These are phyloP conservation scores for Cardiospermum halicacabum DNA, from an alignment of 345 rosid species.

Conservation along the genomic window DNA sequence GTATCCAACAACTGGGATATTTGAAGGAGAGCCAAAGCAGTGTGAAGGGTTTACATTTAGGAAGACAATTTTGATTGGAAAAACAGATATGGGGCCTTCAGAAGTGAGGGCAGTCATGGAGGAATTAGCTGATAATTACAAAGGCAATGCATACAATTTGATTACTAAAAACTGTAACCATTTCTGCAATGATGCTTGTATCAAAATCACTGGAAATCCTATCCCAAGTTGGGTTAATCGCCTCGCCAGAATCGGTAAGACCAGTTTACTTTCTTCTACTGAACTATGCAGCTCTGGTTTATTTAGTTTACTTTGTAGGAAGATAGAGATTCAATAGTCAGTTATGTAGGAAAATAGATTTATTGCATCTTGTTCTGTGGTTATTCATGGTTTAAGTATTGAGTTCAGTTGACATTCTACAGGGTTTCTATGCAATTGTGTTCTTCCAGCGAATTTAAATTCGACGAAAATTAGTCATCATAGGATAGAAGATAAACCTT, in stretches of 20 bases:
- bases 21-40: constrained; percentile 86
- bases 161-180: constrained; percentile 97
- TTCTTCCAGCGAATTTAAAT: constrained; percentile 76
- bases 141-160: constrained; percentile 82
- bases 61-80: constrained; percentile 80
- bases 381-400: neutral
- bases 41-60: constrained; percentile 89
- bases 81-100: constrained; percentile 59
- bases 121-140: constrained; percentile 62
- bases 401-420: constrained; percentile 1
- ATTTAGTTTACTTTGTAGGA: neutral
- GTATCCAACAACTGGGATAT: constrained; percentile 85
- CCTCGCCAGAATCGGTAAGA: constrained; percentile 86
- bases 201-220: constrained; percentile 70
- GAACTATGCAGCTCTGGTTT: neutral
- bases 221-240: constrained; percentile 97
- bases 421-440: constrained; percentile 90
- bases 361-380: neutral
- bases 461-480: constrained; percentile 56
- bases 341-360: no score
- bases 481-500: constrained; percentile 52
- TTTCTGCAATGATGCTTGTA: constrained; percentile 86
- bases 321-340: neutral
- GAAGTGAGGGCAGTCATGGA: constrained; percentile 79
- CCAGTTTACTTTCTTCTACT: neutral